phyloP scores from a whole-genome alignment of 2,329 filamentous ascomycete species.

The Metarhizium brunneum region DNA sequence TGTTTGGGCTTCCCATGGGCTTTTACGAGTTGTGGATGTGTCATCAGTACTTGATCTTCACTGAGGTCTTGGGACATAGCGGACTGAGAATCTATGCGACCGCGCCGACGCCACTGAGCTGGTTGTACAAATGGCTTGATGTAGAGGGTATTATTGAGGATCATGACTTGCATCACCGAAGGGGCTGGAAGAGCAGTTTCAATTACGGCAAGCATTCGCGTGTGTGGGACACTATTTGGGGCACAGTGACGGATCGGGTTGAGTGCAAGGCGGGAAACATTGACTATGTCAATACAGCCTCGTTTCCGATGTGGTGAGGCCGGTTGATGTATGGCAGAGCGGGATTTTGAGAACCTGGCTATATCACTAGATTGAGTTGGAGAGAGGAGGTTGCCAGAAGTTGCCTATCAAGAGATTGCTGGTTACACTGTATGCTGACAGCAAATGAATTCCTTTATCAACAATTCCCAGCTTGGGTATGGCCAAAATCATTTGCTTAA shows the following conservation, averaged over 20 bases:
- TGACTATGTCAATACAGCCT: slow-evolving; percentile 1
- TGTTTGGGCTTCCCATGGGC: slow-evolving; percentile 29
- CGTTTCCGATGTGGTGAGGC: slow-evolving; percentile 1
- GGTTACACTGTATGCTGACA: too few relatives aligned
- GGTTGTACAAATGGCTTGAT: slow-evolving; percentile 21
- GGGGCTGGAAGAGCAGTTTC: slow-evolving; percentile 25
- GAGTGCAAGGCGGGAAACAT: slow-evolving; percentile 22
- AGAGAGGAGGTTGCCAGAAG: too few relatives aligned
- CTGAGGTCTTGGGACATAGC: slow-evolving; percentile 28
- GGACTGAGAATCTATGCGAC: slow-evolving; percentile 27
- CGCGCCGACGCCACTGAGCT: slow-evolving; percentile 23
- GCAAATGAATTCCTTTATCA: too few relatives aligned
- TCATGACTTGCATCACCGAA: slow-evolving; percentile 30
- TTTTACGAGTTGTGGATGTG: slow-evolving; percentile 40
- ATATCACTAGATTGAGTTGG: too few relatives aligned
- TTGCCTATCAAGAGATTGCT: too few relatives aligned
- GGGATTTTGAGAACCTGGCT: too few relatives aligned
- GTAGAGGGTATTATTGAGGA: slow-evolving; percentile 32
- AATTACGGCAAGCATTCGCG: slow-evolving; percentile 30
- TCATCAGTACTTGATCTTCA: slow-evolving; percentile 31
- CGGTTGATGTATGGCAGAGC: too few relatives aligned
- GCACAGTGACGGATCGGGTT: slow-evolving; percentile 25
- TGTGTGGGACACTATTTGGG: slow-evolving; percentile 26
- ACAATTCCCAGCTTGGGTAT: too few relatives aligned
- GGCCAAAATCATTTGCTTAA: too few relatives aligned